Percentiles rank a stretch among this genome's conserved stretches.
These are phyloP conservation scores for Suhomyces guaymorum DNA, from an alignment of 1,139 yeast genomes.

Conservation along the genomic window DNA sequence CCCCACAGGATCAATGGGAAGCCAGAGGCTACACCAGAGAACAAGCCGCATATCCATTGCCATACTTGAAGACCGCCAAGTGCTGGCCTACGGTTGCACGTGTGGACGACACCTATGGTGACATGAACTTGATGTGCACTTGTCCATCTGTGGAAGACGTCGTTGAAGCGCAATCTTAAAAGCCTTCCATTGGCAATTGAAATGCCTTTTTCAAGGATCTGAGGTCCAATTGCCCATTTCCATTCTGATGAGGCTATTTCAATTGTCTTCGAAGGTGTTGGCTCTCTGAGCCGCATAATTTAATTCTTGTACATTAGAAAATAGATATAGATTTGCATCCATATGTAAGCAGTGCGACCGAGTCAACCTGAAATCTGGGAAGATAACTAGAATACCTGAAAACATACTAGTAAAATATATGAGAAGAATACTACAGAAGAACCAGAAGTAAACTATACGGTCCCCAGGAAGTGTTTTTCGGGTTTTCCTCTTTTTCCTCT, in stretches of 20 bases:
- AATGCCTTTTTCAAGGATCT: no score
- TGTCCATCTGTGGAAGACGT: slow-evolving; percentile 82
- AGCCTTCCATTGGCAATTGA: no score
- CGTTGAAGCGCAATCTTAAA: slow-evolving; percentile 31
- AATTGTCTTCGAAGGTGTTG: no score
- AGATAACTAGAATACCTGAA: no score
- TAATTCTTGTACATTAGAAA: slow-evolving; percentile 7
- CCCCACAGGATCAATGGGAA: slow-evolving; percentile 64
- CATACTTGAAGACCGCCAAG: slow-evolving; percentile 68
- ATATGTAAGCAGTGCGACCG: not conserved
- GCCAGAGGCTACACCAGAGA: slow-evolving; percentile 88
- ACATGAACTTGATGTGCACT: slow-evolving; percentile 87
- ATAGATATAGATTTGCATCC: slow-evolving; percentile 9
- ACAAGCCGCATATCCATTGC: slow-evolving; percentile 89
- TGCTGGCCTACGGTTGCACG: slow-evolving; percentile 96
- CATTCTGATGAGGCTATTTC: no score
- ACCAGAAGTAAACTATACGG: no score
- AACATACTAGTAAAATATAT: no score
- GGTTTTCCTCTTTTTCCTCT: no score
- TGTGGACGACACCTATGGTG: slow-evolving; percentile 93
- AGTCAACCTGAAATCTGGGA: no score
- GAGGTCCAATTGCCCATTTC: no score
- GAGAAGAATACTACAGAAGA: no score
- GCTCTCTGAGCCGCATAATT: slow-evolving; percentile 2
- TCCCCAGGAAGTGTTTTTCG: no score